Evolutionary conservation across 768 basidiomycete genomes (phyloP).

Genomic region (Brasilioporus rufonigricans): DNA sequence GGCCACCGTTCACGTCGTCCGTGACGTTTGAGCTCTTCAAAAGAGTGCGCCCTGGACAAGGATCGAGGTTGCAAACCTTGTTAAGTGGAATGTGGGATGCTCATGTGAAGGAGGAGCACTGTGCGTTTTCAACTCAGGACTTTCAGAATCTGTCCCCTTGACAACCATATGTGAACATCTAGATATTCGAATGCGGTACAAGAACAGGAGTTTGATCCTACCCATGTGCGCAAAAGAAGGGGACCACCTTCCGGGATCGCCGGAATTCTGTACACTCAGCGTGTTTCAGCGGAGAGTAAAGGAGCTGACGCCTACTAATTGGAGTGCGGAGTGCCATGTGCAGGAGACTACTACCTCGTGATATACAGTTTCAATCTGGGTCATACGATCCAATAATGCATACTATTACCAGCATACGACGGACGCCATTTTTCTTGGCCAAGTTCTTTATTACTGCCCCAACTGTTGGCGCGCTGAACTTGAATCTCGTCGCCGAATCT

Average conservation of each 20-base stretch:
- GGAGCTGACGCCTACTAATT: conserved; percentile 65
- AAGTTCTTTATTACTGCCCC: too few relatives aligned
- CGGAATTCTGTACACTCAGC: conserved; percentile 69
- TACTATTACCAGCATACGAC: too few relatives aligned
- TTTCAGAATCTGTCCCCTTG: not conserved
- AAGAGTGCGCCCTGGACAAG: conserved; percentile 19
- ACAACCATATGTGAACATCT: not conserved
- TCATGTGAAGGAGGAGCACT: conserved; percentile 38
- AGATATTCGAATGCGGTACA: conserved; percentile 77
- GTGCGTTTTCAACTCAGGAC: conserved; percentile 30
- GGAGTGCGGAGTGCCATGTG: conserved; percentile 65
- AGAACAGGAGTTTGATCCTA: conserved; percentile 60
- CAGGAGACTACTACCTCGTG: conserved; percentile 15
- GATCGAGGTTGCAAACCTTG: conserved; percentile 37
- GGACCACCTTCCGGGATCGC: conserved; percentile 64
- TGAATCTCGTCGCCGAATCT: too few relatives aligned
- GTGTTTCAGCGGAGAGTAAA: conserved; percentile 61
- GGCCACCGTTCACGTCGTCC: conserved; percentile 74
- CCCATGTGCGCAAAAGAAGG: conserved; percentile 65
- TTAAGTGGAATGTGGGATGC: conserved; percentile 39
- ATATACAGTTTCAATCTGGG: not conserved
- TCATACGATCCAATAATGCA: too few relatives aligned
- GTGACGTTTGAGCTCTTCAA: conserved; percentile 75
- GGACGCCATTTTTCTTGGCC: too few relatives aligned
- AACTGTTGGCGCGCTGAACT: too few relatives aligned